phyloP scores from a whole-genome alignment of 2,329 filamentous ascomycete species.

The Coccinonectria pachysandricola region DNA sequence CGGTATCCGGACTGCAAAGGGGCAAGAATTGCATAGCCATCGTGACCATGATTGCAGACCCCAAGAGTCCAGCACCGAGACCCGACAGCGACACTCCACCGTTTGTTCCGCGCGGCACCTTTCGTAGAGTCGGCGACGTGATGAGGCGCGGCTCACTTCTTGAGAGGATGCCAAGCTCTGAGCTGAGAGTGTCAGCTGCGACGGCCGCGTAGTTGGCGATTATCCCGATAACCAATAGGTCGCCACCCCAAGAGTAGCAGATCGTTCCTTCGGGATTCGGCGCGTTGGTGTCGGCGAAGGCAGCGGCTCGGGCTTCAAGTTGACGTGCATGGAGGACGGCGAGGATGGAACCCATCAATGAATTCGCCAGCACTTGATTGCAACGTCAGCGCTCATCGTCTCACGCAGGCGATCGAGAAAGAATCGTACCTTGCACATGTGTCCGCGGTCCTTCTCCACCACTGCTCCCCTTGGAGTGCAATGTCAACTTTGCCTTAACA shows the following conservation, averaged over 20 bases:
- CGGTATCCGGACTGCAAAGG: slow-evolving; percentile 44
- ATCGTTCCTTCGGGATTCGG: slow-evolving; percentile 29
- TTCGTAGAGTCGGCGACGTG: slow-evolving; percentile 63
- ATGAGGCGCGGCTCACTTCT: slow-evolving; percentile 69
- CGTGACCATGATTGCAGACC: slow-evolving; percentile 61
- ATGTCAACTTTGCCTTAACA: slow-evolving; percentile 70
- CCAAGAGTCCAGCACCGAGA: slow-evolving; percentile 60
- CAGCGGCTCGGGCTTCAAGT: slow-evolving; percentile 36
- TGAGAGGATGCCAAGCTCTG: slow-evolving; percentile 87
- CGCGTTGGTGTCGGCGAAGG: slow-evolving; percentile 24
- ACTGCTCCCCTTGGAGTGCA: slow-evolving; percentile 60
- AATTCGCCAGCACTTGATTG: slow-evolving; percentile 79
- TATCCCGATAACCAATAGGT: slow-evolving; percentile 54
- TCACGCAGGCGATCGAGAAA: too few relatives aligned
- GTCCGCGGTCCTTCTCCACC: slow-evolving; percentile 77
- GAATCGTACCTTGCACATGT: slow-evolving; percentile 66
- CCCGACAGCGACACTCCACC: slow-evolving; percentile 77
- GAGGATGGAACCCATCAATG: slow-evolving; percentile 61
- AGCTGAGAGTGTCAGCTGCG: slow-evolving; percentile 87
- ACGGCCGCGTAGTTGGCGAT: slow-evolving; percentile 84
- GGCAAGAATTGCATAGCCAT: slow-evolving; percentile 57
- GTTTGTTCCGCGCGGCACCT: slow-evolving; percentile 85
- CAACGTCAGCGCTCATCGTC: too few relatives aligned
- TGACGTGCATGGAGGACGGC: slow-evolving; percentile 50
- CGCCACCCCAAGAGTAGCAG: slow-evolving; percentile 52